Conservation (phyloP, 345 rosid species). For the Abelmoschus esculentus region DNA sequence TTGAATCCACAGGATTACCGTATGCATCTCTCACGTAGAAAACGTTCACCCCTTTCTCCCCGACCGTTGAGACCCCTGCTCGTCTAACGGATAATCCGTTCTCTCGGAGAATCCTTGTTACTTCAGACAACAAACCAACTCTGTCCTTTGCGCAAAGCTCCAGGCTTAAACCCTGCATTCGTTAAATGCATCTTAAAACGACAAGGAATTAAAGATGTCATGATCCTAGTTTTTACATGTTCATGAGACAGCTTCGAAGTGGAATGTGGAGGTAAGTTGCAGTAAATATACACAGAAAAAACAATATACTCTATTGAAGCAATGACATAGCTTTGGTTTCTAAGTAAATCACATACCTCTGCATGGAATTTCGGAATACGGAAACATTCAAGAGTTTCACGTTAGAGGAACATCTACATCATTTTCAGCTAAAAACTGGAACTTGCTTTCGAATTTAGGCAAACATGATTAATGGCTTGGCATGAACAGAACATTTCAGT, state of each 20-base stretch:
- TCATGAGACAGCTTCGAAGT: neutral
- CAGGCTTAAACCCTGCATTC: constrained; percentile 34
- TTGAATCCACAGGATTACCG: constrained; percentile 30
- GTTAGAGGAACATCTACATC: neutral
- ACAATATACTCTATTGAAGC: neutral
- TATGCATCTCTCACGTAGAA: constrained; percentile 48
- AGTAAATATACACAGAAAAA: neutral
- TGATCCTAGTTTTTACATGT: too few relatives aligned
- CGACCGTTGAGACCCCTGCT: constrained; percentile 83
- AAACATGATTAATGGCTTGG: neutral
- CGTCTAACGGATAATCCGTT: constrained; percentile 72
- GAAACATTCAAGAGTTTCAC: neutral
- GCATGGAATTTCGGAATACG: neutral
- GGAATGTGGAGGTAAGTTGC: neutral
- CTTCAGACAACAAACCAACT: constrained; percentile 26
- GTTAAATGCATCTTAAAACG: neutral
- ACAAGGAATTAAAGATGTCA: neutral
- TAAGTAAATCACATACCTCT: neutral
- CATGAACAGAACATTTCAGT: neutral
- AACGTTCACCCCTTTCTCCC: constrained; percentile 76
- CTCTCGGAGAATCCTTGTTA: constrained; percentile 78
- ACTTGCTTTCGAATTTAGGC: neutral
- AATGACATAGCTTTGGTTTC: neutral
- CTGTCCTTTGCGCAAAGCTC: constrained; percentile 85
- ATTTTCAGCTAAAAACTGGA: neutral